phyloP scores from a whole-genome alignment of 768 basidiomycete species.

The Daedalea quercina region DNA sequence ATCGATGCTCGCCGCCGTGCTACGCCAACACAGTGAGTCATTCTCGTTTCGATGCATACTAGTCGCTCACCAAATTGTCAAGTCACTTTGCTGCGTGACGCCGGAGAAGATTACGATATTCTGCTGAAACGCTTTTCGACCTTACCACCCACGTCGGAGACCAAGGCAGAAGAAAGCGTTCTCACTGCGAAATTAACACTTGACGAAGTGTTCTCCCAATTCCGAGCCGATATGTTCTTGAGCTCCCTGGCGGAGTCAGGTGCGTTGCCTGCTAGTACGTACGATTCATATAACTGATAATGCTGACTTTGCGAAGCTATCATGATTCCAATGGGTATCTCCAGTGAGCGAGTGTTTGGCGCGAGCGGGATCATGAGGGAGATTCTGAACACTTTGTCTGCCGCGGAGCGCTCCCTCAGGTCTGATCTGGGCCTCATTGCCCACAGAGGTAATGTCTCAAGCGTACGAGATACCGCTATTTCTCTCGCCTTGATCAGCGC shows the following conservation, averaged over 20 bases:
- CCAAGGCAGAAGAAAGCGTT: slow-evolving; percentile 69
- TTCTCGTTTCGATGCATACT: background rate
- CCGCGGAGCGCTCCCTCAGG: slow-evolving; percentile 69
- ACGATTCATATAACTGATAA: background rate
- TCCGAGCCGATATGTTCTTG: slow-evolving; percentile 83
- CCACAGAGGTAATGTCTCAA: slow-evolving; percentile 54
- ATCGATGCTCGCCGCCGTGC: slow-evolving; percentile 49
- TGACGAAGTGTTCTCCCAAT: slow-evolving; percentile 68
- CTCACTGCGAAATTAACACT: slow-evolving; percentile 76
- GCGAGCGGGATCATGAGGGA: slow-evolving; percentile 45
- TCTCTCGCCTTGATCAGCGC: slow-evolving; percentile 66
- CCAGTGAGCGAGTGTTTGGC: slow-evolving; percentile 32
- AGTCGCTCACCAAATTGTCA: background rate
- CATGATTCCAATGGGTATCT: slow-evolving; percentile 76
- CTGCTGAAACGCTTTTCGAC: slow-evolving; percentile 53
- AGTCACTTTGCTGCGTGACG: slow-evolving; percentile 66
- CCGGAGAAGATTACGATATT: slow-evolving; percentile 41
- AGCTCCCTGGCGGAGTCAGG: slow-evolving; percentile 89
- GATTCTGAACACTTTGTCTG: slow-evolving; percentile 51
- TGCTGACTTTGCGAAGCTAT: slow-evolving; percentile 47
- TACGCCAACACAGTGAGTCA: slow-evolving; percentile 62
- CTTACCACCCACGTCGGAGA: slow-evolving; percentile 49
- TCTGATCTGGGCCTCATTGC: slow-evolving; percentile 50
- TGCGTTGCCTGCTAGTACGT: slow-evolving; percentile 35
- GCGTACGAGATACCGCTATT: slow-evolving; percentile 69